These are phyloP conservation scores for Acorus gramineus DNA, from an alignment of 106 monocot species.

Conservation along the genomic window DNA sequence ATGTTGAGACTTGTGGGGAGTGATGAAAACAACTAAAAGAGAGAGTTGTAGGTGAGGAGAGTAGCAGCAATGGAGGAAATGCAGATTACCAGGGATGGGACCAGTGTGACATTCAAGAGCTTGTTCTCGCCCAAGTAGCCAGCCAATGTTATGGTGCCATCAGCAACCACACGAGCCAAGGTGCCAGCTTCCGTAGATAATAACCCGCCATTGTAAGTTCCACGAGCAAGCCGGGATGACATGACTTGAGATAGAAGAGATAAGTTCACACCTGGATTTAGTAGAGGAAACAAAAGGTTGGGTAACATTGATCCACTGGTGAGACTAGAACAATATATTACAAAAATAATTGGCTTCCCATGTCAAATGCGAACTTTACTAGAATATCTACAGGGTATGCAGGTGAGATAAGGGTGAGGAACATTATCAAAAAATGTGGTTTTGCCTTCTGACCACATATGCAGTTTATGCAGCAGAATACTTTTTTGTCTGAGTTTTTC, in stretches of 20 bases:
- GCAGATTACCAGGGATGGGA: slow-evolving; percentile 33
- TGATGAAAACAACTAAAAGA: too few relatives aligned
- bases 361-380: too few relatives aligned
- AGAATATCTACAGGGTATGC: too few relatives aligned
- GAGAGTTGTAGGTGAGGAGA: slow-evolving; percentile 26
- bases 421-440: too few relatives aligned
- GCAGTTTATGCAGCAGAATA: too few relatives aligned
- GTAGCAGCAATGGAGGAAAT: slow-evolving; percentile 21
- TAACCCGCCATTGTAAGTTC: slow-evolving; percentile 46
- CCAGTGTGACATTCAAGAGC: slow-evolving; percentile 28
- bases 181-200: slow-evolving; percentile 49
- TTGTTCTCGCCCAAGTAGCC: slow-evolving; percentile 25
- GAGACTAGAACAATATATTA: too few relatives aligned
- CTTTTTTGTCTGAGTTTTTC: too few relatives aligned
- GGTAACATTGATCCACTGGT: neutral
- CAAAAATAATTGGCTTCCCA: too few relatives aligned
- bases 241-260: slow-evolving; percentile 43
- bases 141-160: slow-evolving; percentile 41
- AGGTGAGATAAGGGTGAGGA: too few relatives aligned
- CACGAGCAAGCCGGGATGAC: slow-evolving; percentile 38
- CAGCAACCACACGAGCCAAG: slow-evolving; percentile 36
- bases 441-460: too few relatives aligned
- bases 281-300: neutral
- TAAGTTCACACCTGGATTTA: slow-evolving; percentile 34
- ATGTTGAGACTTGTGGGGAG: too few relatives aligned